Percentiles rank a stretch among this genome's conserved stretches.
Evolutionary conservation across 768 basidiomycete species (phyloP).

Genomic region (Pleurotus sapidus): DNA sequence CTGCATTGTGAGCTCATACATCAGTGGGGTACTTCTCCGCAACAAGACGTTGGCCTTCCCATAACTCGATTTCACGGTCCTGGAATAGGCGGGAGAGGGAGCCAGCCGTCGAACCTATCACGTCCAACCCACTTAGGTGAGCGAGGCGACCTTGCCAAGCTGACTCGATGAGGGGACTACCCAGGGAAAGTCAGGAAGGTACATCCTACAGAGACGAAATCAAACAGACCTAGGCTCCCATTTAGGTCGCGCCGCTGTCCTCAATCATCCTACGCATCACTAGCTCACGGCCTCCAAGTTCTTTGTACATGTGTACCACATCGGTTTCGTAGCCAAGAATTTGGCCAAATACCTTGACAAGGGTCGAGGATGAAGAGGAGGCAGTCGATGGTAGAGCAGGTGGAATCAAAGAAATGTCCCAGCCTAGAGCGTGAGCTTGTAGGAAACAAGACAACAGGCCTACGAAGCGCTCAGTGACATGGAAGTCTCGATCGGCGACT

Average conservation of each 20-base stretch:
- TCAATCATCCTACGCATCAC: conserved; percentile 59
- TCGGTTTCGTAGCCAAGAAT: conserved; percentile 61
- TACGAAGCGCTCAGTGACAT: conserved; percentile 47
- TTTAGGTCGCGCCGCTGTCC: conserved; percentile 53
- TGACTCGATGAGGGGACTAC: conserved; percentile 53
- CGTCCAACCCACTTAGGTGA: conserved; percentile 60
- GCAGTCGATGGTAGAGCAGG: conserved; percentile 57
- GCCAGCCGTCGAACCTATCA: conserved; percentile 64
- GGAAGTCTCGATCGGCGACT: conserved; percentile 34
- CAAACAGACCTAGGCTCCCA: conserved; percentile 59
- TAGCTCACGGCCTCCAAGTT: conserved; percentile 62
- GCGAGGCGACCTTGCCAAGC: conserved; percentile 55
- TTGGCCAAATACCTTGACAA: conserved; percentile 52
- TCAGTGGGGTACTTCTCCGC: conserved; percentile 43
- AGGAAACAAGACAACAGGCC: conserved; percentile 57
- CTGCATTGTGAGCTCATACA: conserved; percentile 20
- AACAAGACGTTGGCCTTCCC: conserved; percentile 62
- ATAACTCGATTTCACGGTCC: conserved; percentile 62
- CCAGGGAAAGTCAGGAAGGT: conserved; percentile 2
- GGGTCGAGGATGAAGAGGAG: conserved; percentile 56
- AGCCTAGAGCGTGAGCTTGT: conserved; percentile 62
- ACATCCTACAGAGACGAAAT: not conserved
- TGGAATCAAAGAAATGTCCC: conserved; percentile 64
- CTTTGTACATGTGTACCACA: conserved; percentile 64
- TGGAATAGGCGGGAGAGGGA: conserved; percentile 57